Base-by-base conservation (phyloP, 108 stramenopile genomes). In the Cyclotella cryptica region DNA sequence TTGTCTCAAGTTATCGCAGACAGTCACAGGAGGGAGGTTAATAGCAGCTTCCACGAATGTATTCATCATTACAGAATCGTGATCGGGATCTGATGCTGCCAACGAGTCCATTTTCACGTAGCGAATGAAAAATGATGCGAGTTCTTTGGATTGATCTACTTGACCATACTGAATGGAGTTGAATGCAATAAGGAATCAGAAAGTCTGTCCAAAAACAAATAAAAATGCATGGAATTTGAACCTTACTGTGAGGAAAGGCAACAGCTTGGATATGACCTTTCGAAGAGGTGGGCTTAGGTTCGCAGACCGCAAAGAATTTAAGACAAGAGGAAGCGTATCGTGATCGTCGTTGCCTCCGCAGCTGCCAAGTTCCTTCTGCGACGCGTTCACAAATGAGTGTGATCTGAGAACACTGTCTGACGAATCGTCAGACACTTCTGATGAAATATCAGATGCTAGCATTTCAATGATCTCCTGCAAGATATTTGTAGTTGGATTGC, bases 31-130 rank as follows among this genome's bases (percentile, higher is more conserved):
- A 39, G 92, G 94, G 10, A 95, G 74, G 71, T 81, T 87, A 40
- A 89, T 86, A 8, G 90, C 88, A n/a, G 94, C 80, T 47, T 92
- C 83, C 17, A 95, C 85, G 73, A 93, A 95, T 13, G 91, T 90
- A n/a, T 88, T 88, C 86, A 90, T 89, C 17, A 91, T 75, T 29
- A 77, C 55, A 39, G 52, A 63, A 59, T 84, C 58, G 24, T 60
- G 11, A 26, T 58, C 40, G 10, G 63, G 47, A 24, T 59, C 75
- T 17, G 68, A 69, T 21, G 27, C 66, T 77, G 77, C 30, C 13
- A 77, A 19, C 66, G 75, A 53, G 52, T 89, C 74, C 14, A 92
- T 28, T n/a, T 85, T 75, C 55, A 95, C 80, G 52, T 93, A 85
- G 39, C 71, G 78, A 43, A 69, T 45, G 69, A 95, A 93, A 61